Conservation (phyloP, 2,329 filamentous ascomycete genomes). For the Pyrenochaeta sp. region DNA sequence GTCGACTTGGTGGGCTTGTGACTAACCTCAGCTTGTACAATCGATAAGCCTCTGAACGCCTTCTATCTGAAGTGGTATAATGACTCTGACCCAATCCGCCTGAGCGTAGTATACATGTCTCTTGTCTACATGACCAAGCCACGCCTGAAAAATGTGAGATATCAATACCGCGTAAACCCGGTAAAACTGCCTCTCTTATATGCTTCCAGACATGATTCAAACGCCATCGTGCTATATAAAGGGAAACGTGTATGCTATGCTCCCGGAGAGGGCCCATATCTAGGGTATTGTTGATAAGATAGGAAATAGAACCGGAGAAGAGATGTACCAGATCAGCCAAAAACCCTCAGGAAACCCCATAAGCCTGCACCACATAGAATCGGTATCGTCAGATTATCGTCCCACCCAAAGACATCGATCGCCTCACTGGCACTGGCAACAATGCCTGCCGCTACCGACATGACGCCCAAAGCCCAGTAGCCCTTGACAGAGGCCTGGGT, state of each 20-base stretch:
- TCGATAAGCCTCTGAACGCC: slow-evolving; percentile 26
- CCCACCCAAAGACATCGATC: slow-evolving; percentile 90
- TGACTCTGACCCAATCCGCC: slow-evolving; percentile 16
- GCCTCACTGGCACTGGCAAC: slow-evolving; percentile 90
- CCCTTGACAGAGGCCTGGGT: slow-evolving; percentile 72
- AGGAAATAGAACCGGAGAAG: not conserved
- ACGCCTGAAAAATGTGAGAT: no score
- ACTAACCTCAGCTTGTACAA: slow-evolving; percentile 26
- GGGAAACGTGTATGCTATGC: slow-evolving; percentile 5
- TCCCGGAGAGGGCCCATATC: slow-evolving; percentile 11
- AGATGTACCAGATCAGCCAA: slow-evolving; percentile 59
- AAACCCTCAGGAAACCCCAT: slow-evolving; percentile 89
- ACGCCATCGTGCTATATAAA: slow-evolving; percentile 11
- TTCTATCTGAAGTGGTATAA: slow-evolving; percentile 2
- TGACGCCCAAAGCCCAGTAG: slow-evolving; percentile 74
- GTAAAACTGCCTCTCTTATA: not conserved
- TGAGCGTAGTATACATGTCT: not conserved
- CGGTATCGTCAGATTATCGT: slow-evolving; percentile 97
- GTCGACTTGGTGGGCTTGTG: not conserved
- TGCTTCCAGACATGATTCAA: slow-evolving; percentile 6
- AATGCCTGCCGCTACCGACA: slow-evolving; percentile 89
- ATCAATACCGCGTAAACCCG: no score
- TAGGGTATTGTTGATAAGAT: slow-evolving; percentile 14
- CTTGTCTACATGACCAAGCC: no score
- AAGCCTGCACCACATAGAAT: slow-evolving; percentile 87